phyloP scores from a whole-genome alignment of 306 rosid genomes.

The Vigna radiata region DNA sequence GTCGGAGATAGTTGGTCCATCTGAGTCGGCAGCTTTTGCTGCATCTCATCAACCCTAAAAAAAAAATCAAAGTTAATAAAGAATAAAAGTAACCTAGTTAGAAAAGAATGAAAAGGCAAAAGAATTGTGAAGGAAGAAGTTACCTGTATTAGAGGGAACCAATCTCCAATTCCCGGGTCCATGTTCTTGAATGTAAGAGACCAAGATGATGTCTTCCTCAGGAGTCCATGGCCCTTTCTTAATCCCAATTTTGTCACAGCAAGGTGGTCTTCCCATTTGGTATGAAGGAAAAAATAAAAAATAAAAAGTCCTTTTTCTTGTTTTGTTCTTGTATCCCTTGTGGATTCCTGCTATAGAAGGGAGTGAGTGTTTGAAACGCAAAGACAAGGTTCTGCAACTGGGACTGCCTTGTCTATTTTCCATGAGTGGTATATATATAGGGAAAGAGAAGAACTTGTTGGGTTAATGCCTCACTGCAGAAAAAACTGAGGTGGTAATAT shows the following conservation, averaged over 20 bases:
- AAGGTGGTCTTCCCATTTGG: slow-evolving; percentile 85
- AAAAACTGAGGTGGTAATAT: slow-evolving; percentile 40
- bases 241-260: slow-evolving; percentile 73
- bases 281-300: too few relatives aligned
- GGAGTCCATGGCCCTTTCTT: slow-evolving; percentile 99
- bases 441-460: background rate
- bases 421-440: slow-evolving; percentile 2
- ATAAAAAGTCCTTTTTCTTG: background rate
- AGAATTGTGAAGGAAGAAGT: background rate
- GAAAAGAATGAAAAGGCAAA: background rate
- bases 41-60: slow-evolving; percentile 82
- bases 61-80: background rate
- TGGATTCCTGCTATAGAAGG: background rate
- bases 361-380: background rate
- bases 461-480: slow-evolving; percentile 35
- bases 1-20: slow-evolving; percentile 94
- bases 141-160: slow-evolving; percentile 82
- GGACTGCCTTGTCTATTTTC: slow-evolving; percentile 49
- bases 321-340: background rate
- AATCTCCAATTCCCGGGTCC: slow-evolving; percentile 99
- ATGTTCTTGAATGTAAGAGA: slow-evolving; percentile 87
- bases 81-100: too few relatives aligned
- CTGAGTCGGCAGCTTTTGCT: slow-evolving; percentile 94
- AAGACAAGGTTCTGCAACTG: slow-evolving; percentile 51
- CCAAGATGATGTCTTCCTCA: slow-evolving; percentile 90